These are phyloP conservation scores for Cercospora zeina DNA, from an alignment of 2,329 filamentous ascomycete species.

Conservation along the genomic window DNA sequence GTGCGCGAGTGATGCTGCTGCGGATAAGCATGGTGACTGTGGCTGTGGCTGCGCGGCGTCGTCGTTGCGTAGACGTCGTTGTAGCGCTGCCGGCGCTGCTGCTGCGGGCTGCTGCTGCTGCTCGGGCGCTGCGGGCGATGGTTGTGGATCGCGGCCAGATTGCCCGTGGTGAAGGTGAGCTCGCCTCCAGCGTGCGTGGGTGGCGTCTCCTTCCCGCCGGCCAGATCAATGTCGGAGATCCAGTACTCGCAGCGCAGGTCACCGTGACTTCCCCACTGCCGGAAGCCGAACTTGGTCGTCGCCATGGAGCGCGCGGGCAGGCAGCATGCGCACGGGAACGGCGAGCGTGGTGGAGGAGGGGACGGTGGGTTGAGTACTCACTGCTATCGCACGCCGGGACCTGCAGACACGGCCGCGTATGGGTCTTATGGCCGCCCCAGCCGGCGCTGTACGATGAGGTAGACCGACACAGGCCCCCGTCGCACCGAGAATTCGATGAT, in stretches of 20 bases:
- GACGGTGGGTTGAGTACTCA: slow-evolving; percentile 3
- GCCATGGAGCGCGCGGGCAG: slow-evolving; percentile 12
- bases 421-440: not conserved
- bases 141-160: slow-evolving; percentile 20
- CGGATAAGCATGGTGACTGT: not conserved
- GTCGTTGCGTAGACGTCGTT: not conserved
- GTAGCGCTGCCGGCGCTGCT: not conserved
- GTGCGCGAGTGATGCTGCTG: not conserved
- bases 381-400: slow-evolving; percentile 9
- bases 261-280: slow-evolving; percentile 21
- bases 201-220: slow-evolving; percentile 13
- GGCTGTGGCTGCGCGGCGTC: slow-evolving; percentile 8
- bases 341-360: not conserved
- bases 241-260: slow-evolving; percentile 24
- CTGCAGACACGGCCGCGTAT: not conserved
- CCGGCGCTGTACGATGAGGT: slow-evolving; percentile 18
- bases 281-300: slow-evolving; percentile 23
- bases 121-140: slow-evolving; percentile 2
- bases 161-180: slow-evolving; percentile 25
- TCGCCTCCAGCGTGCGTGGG: slow-evolving; percentile 13
- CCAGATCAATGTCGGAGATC: slow-evolving; percentile 22
- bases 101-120: slow-evolving; percentile 8
- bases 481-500: slow-evolving; percentile 2
- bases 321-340: slow-evolving; percentile 2
- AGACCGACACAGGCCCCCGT: slow-evolving; percentile 1